phyloP scores from a whole-genome alignment of 192 early-diverging fungal genomes.

The Rhizophagus prolifer region DNA sequence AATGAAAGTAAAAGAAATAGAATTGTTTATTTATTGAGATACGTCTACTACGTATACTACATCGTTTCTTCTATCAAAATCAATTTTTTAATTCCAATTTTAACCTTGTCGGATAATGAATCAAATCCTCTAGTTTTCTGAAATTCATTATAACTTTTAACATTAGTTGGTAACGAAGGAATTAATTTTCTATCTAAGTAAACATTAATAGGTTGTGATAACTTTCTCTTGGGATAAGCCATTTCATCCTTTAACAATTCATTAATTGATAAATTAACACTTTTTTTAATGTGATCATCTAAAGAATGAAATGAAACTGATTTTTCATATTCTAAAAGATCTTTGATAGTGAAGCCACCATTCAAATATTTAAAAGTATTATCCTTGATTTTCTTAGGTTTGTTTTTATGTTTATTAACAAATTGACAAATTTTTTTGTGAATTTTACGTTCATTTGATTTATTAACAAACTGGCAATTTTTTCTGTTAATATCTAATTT shows the following conservation, averaged over 20 bases:
- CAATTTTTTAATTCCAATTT: too few species aligned
- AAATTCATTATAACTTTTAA: neutral
- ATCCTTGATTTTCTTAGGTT: neutral
- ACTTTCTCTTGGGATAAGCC: neutral
- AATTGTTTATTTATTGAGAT: too few species aligned
- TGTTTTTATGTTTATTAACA: neutral
- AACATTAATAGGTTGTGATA: neutral
- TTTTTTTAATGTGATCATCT: neutral
- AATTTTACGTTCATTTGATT: too few species aligned
- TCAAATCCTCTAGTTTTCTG: neutral
- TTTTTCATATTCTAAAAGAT: neutral
- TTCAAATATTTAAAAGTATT: neutral
- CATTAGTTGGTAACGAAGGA: neutral
- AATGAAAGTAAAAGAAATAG: too few species aligned
- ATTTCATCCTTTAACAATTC: neutral
- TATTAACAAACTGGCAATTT: too few species aligned
- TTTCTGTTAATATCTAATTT: too few species aligned
- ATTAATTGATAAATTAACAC: neutral
- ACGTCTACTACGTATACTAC: too few species aligned
- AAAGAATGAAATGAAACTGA: neutral
- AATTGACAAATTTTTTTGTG: too few species aligned
- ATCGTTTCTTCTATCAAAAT: too few species aligned
- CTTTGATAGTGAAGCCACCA: neutral
- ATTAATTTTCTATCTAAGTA: neutral
- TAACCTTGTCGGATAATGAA: neutral